phyloP scores from a whole-genome alignment of 495 filamentous ascomycete species.

The Trichocladium uniseriatum region DNA sequence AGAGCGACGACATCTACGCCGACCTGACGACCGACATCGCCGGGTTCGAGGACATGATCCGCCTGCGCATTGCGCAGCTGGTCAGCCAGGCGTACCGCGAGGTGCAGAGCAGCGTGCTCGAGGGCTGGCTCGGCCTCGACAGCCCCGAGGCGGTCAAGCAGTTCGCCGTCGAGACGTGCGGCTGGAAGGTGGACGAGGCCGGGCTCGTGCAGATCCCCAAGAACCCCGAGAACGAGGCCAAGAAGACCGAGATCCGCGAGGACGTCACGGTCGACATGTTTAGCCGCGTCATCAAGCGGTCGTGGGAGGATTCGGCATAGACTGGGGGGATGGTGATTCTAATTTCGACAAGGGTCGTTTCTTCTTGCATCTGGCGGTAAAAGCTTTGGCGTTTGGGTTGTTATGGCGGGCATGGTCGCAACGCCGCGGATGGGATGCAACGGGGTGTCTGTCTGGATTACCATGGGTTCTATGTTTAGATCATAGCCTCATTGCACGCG shows the following conservation, averaged over 20 bases:
- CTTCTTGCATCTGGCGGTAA: slow-evolving; percentile 17
- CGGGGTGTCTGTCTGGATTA: slow-evolving; percentile 12
- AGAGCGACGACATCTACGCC: slow-evolving; percentile 91
- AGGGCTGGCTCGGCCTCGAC: slow-evolving; percentile 76
- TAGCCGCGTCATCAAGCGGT: slow-evolving; percentile 65
- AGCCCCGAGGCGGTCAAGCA: slow-evolving; percentile 64
- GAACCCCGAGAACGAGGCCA: slow-evolving; percentile 98
- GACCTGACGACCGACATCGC: slow-evolving; percentile 88
- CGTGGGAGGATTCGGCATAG: slow-evolving; percentile 82
- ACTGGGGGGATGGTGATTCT: not conserved
- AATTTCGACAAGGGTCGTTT: slow-evolving; percentile 9
- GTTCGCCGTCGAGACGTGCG: slow-evolving; percentile 76
- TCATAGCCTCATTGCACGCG: slow-evolving; percentile 12
- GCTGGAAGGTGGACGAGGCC: slow-evolving; percentile 63
- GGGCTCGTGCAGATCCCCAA: slow-evolving; percentile 58
- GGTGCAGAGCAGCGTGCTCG: slow-evolving; percentile 63
- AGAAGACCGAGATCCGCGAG: slow-evolving; percentile 91
- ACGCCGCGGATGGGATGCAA: slow-evolving; percentile 15
- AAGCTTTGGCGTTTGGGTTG: slow-evolving; percentile 29
- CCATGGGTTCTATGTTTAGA: slow-evolving; percentile 16
- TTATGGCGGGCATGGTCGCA: slow-evolving; percentile 16
- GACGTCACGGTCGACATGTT: slow-evolving; percentile 93
- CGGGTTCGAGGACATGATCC: slow-evolving; percentile 94
- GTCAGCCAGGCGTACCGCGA: slow-evolving; percentile 82
- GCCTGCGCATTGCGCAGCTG: slow-evolving; percentile 81